These are phyloP conservation scores for Blyttiomyces sp. DNA, from an alignment of 371 early-diverging fungal genomes.

Conservation along the genomic window DNA sequence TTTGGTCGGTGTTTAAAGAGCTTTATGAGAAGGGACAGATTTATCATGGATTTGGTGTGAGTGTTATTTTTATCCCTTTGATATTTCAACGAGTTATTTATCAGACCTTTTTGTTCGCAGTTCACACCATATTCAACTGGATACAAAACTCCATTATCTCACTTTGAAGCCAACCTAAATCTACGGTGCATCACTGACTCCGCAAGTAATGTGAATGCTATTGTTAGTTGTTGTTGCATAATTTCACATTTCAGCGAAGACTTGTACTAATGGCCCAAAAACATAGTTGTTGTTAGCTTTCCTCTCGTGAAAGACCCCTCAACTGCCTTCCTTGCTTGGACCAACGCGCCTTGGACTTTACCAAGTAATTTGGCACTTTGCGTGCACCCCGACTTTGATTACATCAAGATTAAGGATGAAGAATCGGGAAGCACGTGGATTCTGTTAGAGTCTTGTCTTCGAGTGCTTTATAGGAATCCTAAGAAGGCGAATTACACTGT, in stretches of 20 bases:
- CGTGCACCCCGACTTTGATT: conserved; percentile 89
- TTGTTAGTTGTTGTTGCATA: too few species aligned
- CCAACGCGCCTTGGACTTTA: conserved; percentile 99
- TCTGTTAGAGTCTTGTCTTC: conserved; percentile 80
- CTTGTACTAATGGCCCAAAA: too few species aligned
- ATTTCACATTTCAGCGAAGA: too few species aligned
- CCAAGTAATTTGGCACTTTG: conserved; percentile 95
- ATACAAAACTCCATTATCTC: conserved; percentile 95
- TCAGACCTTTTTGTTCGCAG: conserved; percentile 8
- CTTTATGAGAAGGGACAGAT: conserved; percentile 94
- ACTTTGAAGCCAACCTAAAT: conserved; percentile 98
- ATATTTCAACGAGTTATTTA: not conserved
- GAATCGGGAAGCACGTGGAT: conserved; percentile 80
- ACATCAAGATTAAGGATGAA: conserved; percentile 82
- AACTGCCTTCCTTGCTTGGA: conserved; percentile 92
- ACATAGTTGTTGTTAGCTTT: conserved; percentile 88
- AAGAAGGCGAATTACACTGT: conserved; percentile 92
- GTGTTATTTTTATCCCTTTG: not conserved
- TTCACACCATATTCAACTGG: conserved; percentile 99
- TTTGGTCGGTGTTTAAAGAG: conserved; percentile 99
- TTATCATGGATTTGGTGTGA: conserved; percentile 86
- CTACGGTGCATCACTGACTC: conserved; percentile 99
- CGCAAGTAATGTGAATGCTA: not conserved
- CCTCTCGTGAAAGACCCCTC: conserved; percentile 80
- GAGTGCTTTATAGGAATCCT: conserved; percentile 86